Evolutionary conservation across 176 grass and related monocot species (phyloP).

Genomic region (Pontederia paniculata): DNA sequence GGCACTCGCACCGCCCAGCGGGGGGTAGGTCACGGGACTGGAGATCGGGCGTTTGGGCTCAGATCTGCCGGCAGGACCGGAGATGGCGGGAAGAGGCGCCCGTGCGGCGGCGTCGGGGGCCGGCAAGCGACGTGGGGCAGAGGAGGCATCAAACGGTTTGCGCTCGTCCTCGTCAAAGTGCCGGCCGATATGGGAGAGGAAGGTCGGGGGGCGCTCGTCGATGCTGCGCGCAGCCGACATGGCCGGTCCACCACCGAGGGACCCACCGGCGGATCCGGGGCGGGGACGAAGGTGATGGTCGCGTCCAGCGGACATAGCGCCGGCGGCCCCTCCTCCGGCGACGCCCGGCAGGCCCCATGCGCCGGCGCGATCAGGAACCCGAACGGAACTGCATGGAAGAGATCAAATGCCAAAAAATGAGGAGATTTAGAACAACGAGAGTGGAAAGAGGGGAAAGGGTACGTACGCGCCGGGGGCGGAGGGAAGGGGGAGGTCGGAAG

Average conservation of each 20-base stretch:
- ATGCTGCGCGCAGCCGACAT: slow-evolving; percentile 13
- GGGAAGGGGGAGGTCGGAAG: slow-evolving; percentile 80
- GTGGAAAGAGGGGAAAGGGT: background rate
- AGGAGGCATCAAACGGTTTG: slow-evolving; percentile 64
- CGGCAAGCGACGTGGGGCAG: slow-evolving; percentile 25
- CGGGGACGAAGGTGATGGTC: slow-evolving; percentile 20
- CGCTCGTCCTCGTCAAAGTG: slow-evolving; percentile 99
- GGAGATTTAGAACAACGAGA: background rate
- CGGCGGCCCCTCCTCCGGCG: background rate
- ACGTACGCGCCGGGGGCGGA: slow-evolving; percentile 77
- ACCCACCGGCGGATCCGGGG: slow-evolving; percentile 26
- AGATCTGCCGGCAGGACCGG: slow-evolving; percentile 35
- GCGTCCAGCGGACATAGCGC: background rate
- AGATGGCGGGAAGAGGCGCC: slow-evolving; percentile 6
- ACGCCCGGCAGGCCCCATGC: slow-evolving; percentile 15
- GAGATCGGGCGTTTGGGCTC: slow-evolving; percentile 19
- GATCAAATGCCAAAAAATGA: background rate
- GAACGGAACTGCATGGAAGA: slow-evolving; percentile 41
- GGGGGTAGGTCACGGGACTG: background rate
- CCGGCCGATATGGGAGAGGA: slow-evolving; percentile 59
- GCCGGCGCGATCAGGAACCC: slow-evolving; percentile 36
- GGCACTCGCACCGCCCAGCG: background rate
- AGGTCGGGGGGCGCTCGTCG: slow-evolving; percentile 25
- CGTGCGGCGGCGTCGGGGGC: slow-evolving; percentile 6
- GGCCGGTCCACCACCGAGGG: slow-evolving; percentile 24